A percentile compares a stretch with the other conserved stretches of the same genome.
Evolutionary conservation across 176 grass and related monocot species (phyloP).

Genomic region (Elaeis guineensis): DNA sequence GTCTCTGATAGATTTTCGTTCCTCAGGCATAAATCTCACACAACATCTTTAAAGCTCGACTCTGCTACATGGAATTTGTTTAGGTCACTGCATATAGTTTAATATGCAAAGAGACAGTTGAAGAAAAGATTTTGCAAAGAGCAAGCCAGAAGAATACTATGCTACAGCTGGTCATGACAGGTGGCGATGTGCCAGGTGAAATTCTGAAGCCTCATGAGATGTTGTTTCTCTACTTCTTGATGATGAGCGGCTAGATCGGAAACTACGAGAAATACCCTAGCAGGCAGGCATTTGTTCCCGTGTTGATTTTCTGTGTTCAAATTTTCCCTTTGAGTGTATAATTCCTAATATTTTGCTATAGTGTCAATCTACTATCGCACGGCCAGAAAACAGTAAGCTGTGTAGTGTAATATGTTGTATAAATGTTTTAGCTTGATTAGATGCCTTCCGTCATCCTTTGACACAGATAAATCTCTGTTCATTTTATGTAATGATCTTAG

Average conservation of each 20-base stretch:
- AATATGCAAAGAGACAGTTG: conserved; percentile 97
- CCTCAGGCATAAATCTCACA: too few species aligned
- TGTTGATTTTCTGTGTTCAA: neutral
- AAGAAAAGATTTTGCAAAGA: conserved; percentile 97
- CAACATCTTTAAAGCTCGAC: too few species aligned
- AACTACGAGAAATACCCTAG: conserved; percentile 90
- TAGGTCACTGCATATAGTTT: conserved; percentile 97
- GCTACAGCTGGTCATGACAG: conserved; percentile 97
- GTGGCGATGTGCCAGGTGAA: conserved; percentile 87
- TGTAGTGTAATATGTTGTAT: neutral
- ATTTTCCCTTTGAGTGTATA: neutral
- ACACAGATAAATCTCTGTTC: too few species aligned
- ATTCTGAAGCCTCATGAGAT: conserved; percentile 91
- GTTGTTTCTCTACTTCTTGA: conserved; percentile 93
- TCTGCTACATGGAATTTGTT: neutral
- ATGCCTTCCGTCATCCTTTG: too few species aligned
- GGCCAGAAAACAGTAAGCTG: too few species aligned
- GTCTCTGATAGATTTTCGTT: too few species aligned
- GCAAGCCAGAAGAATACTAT: conserved; percentile 97
- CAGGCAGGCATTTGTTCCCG: conserved; percentile 31
- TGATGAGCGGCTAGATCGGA: conserved; percentile 74
- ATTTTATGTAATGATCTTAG: too few species aligned
- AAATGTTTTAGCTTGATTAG: conserved; percentile 27
- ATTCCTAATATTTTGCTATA: neutral
- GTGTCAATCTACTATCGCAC: neutral